These are phyloP conservation scores for Fusarium odoratissimum DNA, from an alignment of 2,329 filamentous ascomycete genomes.

Conservation along the genomic window DNA sequence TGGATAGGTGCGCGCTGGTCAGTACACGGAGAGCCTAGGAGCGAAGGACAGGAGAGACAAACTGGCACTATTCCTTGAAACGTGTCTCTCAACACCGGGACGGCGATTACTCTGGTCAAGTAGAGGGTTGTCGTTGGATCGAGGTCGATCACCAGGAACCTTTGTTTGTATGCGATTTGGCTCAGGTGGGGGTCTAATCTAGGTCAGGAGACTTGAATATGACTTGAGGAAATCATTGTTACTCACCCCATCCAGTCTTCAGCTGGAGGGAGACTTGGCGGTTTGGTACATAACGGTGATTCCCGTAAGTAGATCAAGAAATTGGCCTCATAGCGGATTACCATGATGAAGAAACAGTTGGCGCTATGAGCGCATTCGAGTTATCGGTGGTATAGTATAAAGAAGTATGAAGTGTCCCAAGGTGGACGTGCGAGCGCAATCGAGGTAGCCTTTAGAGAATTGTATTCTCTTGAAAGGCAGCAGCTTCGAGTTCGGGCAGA, in stretches of 20 bases:
- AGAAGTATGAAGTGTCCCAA: conserved; percentile 6
- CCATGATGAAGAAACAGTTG: conserved; percentile 55
- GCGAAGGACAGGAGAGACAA: conserved; percentile 47
- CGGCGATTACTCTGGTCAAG: conserved; percentile 65
- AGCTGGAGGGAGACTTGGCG: conserved; percentile 79
- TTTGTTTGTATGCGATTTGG: conserved; percentile 59
- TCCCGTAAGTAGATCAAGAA: conserved; percentile 79
- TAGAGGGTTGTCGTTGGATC: conserved; percentile 57
- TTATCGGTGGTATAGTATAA: conserved; percentile 37
- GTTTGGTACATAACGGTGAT: conserved; percentile 86
- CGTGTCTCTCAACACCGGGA: conserved; percentile 63
- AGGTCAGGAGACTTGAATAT: conserved; percentile 38
- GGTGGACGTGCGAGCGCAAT: neutral
- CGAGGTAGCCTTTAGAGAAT: neutral
- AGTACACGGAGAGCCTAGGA: conserved; percentile 13
- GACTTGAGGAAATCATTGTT: conserved; percentile 5
- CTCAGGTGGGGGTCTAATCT: conserved; percentile 58
- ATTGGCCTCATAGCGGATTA: conserved; percentile 78
- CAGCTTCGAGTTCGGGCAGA: neutral
- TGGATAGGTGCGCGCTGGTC: conserved; percentile 47
- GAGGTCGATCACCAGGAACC: conserved; percentile 56
- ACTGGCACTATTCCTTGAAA: conserved; percentile 69
- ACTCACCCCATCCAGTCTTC: conserved; percentile 97
- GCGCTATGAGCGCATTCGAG: conserved; percentile 54
- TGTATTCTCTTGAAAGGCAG: neutral